Conservation (phyloP, 768 basidiomycete species). For the Naematelia aurantialba region DNA sequence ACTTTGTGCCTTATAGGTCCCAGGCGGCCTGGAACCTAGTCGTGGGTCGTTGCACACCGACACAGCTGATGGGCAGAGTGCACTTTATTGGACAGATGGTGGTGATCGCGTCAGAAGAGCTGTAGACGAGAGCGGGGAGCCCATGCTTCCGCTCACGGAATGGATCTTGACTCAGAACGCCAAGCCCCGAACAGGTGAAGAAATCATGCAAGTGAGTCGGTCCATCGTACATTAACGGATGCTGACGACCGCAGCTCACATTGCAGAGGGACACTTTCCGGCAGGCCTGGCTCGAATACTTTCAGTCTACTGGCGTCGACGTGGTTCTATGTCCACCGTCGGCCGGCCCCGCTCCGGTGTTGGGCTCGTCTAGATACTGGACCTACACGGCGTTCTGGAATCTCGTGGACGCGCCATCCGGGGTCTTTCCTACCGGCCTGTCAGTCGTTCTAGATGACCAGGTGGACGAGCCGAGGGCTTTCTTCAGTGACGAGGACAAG, state of each 20-base stretch:
- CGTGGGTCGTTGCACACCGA: neutral
- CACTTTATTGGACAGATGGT: slow-evolving; percentile 29
- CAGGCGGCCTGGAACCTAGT: slow-evolving; percentile 22
- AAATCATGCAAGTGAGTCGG: slow-evolving; percentile 19
- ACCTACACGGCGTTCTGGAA: slow-evolving; percentile 40
- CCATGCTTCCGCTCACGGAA: slow-evolving; percentile 29
- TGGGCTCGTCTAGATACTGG: slow-evolving; percentile 36
- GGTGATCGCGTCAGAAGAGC: slow-evolving; percentile 8
- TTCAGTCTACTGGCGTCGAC: slow-evolving; percentile 17
- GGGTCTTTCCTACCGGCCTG: slow-evolving; percentile 34
- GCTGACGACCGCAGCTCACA: slow-evolving; percentile 13
- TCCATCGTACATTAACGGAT: neutral
- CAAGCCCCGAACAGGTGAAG: slow-evolving; percentile 2
- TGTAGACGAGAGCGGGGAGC: slow-evolving; percentile 19
- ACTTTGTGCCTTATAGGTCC: slow-evolving; percentile 4
- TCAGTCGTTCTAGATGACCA: slow-evolving; percentile 15
- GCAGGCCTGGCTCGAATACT: slow-evolving; percentile 11
- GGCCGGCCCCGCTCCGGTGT: slow-evolving; percentile 25
- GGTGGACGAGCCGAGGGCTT: slow-evolving; percentile 9
- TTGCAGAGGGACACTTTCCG: slow-evolving; percentile 20
- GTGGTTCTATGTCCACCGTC: slow-evolving; percentile 27
- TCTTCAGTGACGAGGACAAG: slow-evolving; percentile 16
- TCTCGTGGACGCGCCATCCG: slow-evolving; percentile 37
- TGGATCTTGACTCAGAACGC: slow-evolving; percentile 26
- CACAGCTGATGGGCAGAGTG: slow-evolving; percentile 1